Evolutionary conservation across 164 flowering plant species (phyloP), one percentile per base, ranked within the genome.

Genomic region (Vitis amurensis): DNA sequence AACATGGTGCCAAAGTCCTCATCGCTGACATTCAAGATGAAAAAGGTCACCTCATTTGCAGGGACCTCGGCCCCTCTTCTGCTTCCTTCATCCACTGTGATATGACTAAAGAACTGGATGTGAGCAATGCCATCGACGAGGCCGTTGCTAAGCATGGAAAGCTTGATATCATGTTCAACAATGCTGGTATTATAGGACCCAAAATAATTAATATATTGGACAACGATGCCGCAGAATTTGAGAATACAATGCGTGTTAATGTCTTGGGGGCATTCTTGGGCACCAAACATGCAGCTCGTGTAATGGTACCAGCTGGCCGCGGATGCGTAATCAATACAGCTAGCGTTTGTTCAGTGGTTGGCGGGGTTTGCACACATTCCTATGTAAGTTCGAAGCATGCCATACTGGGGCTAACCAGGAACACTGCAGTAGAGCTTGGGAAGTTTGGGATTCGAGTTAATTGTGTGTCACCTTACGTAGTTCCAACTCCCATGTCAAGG

Each of bases 111-210:
- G 98, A 94, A 68, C 67, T 84, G 0, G 90, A 91, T 27, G 73
- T 94, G 50, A 78, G 90, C 3, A 73, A 74, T 9, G 93, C 95
- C 1, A 89, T 94, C 11, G 91, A 92, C 71, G 82, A 69, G 55
- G 55, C 95, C 9, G 74, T 94, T 66, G 79, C 90, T 17, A 72
- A 59, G 30, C 74, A 84, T 64, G 78, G 82, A 4, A 80, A 78
- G 14, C 91, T 94, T 1, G 98, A 94, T 68, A 83, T 94, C 64
- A 89, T 92, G 93, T 88, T 73, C 89, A 86, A 84, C 79, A 94
- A 94, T 73, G 98, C 96, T 10, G 97, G 97, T 13, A 74, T 92
- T 4, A 60, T 90, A 9, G 88, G 96, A 76, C 47, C 68, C 11
- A 81, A 89, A 19, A 74, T 84, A 2, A 78, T 82, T 0, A 84